Conservation (phyloP, 805 yeast species). For the Wickerhamiella lipophila region DNA sequence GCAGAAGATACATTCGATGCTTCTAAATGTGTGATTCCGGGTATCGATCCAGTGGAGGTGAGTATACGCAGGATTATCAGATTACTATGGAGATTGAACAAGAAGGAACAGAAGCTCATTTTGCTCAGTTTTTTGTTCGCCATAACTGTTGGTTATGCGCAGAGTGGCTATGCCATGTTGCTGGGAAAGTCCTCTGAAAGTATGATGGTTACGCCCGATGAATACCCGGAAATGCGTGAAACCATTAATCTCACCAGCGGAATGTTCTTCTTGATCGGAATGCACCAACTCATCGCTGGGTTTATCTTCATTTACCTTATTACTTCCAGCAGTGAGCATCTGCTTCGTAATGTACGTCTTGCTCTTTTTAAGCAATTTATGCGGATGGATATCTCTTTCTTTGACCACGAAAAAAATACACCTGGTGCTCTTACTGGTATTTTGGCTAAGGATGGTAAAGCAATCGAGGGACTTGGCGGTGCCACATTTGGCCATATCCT, state of each 20-base stretch:
- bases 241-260: constrained; percentile 27
- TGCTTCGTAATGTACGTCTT: constrained; percentile 28
- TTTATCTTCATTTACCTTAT: constrained; percentile 20
- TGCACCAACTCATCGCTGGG: constrained; percentile 23
- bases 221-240: constrained; percentile 27
- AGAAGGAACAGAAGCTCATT: constrained; percentile 21
- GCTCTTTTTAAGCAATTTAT: constrained; percentile 27
- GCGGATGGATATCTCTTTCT: constrained; percentile 30
- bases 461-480: constrained; percentile 32
- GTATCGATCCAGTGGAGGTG: constrained; percentile 15
- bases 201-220: constrained; percentile 27
- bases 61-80: constrained; percentile 11
- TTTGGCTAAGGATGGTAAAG: constrained; percentile 32
- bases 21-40: constrained; percentile 17
- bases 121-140: constrained; percentile 23
- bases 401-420: constrained; percentile 28
- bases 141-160: constrained; percentile 29
- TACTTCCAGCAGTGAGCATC: constrained; percentile 24
- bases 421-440: constrained; percentile 31
- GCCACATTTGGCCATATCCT: constrained; percentile 32
- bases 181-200: constrained; percentile 29
- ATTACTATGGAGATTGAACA: constrained; percentile 22
- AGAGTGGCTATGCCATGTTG: constrained; percentile 29
- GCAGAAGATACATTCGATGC: constrained; percentile 9
- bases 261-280: constrained; percentile 29